Evolutionary conservation across 768 basidiomycete species (phyloP).

Genomic region (Sporobolomyces roseus): DNA sequence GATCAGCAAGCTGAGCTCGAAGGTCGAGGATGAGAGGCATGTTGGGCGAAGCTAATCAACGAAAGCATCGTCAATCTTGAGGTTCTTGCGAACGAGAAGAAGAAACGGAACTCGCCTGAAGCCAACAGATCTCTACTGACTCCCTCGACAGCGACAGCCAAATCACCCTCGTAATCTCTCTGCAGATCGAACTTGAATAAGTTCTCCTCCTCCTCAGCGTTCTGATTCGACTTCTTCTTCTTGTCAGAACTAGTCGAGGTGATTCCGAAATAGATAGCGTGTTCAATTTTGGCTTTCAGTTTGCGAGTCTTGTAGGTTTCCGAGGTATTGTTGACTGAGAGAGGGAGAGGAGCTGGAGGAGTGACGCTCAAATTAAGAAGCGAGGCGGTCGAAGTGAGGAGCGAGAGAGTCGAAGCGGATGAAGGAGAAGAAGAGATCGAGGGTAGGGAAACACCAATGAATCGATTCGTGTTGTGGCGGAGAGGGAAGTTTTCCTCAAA

Average conservation of each 20-base stretch:
- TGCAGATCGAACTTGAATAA: slow-evolving; percentile 50
- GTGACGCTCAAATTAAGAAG: slow-evolving; percentile 25
- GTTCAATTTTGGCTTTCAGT: slow-evolving; percentile 50
- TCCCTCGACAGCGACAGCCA: slow-evolving; percentile 47
- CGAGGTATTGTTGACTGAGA: slow-evolving; percentile 12
- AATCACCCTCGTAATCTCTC: slow-evolving; percentile 47
- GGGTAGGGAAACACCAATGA: slow-evolving; percentile 47
- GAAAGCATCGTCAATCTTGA: no score
- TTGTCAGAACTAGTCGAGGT: slow-evolving; percentile 3
- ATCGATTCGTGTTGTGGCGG: slow-evolving; percentile 47
- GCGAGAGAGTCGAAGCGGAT: slow-evolving; percentile 17
- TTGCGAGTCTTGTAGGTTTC: slow-evolving; percentile 44
- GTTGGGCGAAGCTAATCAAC: slow-evolving; percentile 63
- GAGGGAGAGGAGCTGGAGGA: slow-evolving; percentile 7
- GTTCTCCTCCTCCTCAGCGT: slow-evolving; percentile 44
- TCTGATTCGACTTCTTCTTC: neutral
- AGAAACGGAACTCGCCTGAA: slow-evolving; percentile 59
- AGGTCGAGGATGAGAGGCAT: slow-evolving; percentile 76
- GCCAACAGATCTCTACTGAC: slow-evolving; percentile 54
- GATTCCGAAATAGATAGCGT: slow-evolving; percentile 52
- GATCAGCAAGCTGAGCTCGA: slow-evolving; percentile 66
- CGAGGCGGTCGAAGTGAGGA: slow-evolving; percentile 37
- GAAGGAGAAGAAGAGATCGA: neutral
- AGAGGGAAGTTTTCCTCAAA: slow-evolving; percentile 51
- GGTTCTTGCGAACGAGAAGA: no score